phyloP scores from a whole-genome alignment of 73 alveolate species.

The Paramecium pentaurelia region DNA sequence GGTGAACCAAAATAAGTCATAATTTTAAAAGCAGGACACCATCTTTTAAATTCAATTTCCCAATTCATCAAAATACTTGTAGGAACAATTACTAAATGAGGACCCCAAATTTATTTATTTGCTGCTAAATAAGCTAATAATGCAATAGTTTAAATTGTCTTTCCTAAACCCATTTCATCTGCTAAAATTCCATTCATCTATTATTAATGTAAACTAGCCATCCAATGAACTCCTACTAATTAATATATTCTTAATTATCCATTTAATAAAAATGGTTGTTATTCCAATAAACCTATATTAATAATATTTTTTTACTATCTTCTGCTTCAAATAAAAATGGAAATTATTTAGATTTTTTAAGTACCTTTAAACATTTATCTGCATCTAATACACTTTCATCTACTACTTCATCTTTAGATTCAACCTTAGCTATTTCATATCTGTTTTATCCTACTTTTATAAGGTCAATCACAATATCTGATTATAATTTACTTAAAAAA shows the following conservation, averaged over 20 bases:
- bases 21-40: slow-evolving; percentile 99
- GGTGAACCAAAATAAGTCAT: slow-evolving; percentile 98
- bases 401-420: neutral
- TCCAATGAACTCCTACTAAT: slow-evolving; percentile 97
- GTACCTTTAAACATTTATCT: neutral
- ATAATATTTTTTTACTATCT: neutral
- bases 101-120: slow-evolving; percentile 98
- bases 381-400: neutral
- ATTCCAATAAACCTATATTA: slow-evolving; percentile 19
- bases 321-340: neutral
- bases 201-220: slow-evolving; percentile 97
- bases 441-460: neutral
- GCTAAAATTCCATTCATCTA: slow-evolving; percentile 99
- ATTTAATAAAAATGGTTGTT: slow-evolving; percentile 86
- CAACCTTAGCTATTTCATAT: neutral
- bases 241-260: slow-evolving; percentile 93
- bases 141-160: slow-evolving; percentile 92
- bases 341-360: neutral
- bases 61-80: slow-evolving; percentile 98
- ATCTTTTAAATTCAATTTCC: slow-evolving; percentile 99
- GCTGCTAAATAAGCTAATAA: slow-evolving; percentile 92
- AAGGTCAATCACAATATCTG: neutral
- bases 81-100: slow-evolving; percentile 99
- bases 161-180: slow-evolving; percentile 99
- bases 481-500: neutral